Conservation (phyloP, 495 filamentous ascomycete species). For the Hypoxylon subgilvum region DNA sequence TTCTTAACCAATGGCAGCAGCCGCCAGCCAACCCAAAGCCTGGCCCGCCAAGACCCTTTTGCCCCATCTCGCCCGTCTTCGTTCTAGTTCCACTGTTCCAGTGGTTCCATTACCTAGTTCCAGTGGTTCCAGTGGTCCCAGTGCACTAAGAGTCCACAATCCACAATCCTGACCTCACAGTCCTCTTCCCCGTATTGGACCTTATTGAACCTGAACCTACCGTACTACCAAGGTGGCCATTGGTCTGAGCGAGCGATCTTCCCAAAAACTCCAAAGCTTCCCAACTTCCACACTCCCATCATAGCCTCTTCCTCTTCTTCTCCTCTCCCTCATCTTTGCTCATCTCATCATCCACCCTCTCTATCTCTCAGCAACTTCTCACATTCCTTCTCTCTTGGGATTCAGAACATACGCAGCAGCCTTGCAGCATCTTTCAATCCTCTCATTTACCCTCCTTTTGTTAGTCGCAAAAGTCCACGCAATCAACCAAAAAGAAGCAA, state of each 20-base stretch:
- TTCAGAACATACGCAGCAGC: constrained; percentile 30
- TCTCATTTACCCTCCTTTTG: constrained; percentile 56
- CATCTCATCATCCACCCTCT: constrained; percentile 37
- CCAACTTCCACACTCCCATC: constrained; percentile 33
- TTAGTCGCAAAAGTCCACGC: constrained; percentile 46
- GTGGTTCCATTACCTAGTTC: background rate
- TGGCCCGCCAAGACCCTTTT: constrained; percentile 32
- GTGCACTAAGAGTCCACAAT: too few species aligned
- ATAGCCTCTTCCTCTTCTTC: constrained; percentile 21
- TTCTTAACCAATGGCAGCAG: constrained; percentile 16
- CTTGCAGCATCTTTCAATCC: constrained; percentile 47
- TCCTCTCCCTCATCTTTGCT: constrained; percentile 44
- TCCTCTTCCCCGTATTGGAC: constrained; percentile 35
- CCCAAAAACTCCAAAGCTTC: constrained; percentile 42
- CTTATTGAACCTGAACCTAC: too few species aligned
- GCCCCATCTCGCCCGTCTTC: constrained; percentile 37
- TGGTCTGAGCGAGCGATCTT: constrained; percentile 30
- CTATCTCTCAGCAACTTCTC: constrained; percentile 40
- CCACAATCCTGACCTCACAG: constrained; percentile 34
- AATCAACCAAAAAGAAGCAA: constrained; percentile 38
- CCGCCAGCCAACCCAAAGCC: constrained; percentile 20
- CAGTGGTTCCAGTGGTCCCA: background rate
- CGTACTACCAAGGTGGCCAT: constrained; percentile 30
- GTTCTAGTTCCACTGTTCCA: constrained; percentile 6
- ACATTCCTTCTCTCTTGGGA: constrained; percentile 43